A percentile compares a stretch with the other conserved stretches of the same genome.
Conservation (phyloP, 2,329 filamentous ascomycete species). For the Aspergillus transmontanensis region DNA sequence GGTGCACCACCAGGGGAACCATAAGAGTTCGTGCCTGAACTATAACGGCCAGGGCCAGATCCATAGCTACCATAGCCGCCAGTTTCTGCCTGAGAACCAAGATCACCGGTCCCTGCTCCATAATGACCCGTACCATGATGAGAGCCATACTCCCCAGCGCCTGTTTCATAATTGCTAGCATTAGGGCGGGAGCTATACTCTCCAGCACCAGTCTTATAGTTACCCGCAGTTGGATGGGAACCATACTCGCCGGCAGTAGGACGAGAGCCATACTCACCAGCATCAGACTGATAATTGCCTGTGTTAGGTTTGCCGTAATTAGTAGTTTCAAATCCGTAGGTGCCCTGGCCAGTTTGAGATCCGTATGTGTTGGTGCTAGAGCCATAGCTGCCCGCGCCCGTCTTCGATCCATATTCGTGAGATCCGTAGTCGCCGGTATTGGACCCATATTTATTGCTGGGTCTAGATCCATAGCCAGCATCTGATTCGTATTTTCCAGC, state of each 20-base stretch:
- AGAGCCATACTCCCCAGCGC: conserved; percentile 38
- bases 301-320: neutral
- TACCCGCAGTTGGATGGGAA: neutral
- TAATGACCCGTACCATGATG: conserved; percentile 32
- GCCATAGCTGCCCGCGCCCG: conserved; percentile 8
- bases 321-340: conserved; percentile 13
- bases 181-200: conserved; percentile 49
- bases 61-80: conserved; percentile 48
- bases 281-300: neutral
- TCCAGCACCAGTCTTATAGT: neutral
- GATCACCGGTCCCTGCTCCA: conserved; percentile 12
- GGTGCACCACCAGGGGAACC: conserved; percentile 11
- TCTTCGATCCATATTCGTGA: neutral
- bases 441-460: conserved; percentile 9
- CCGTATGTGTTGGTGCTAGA: conserved; percentile 5
- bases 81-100: conserved; percentile 5
- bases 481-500: neutral
- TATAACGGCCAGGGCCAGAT: conserved; percentile 14
- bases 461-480: conserved; percentile 11
- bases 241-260: neutral
- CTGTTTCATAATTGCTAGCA: conserved; percentile 44
- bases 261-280: conserved; percentile 42
- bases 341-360: conserved; percentile 12
- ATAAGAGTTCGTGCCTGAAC: conserved; percentile 18
- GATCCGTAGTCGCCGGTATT: conserved; percentile 3